Base-by-base conservation (phyloP, 2,329 filamentous ascomycete species). In the Xylariales sp. region DNA sequence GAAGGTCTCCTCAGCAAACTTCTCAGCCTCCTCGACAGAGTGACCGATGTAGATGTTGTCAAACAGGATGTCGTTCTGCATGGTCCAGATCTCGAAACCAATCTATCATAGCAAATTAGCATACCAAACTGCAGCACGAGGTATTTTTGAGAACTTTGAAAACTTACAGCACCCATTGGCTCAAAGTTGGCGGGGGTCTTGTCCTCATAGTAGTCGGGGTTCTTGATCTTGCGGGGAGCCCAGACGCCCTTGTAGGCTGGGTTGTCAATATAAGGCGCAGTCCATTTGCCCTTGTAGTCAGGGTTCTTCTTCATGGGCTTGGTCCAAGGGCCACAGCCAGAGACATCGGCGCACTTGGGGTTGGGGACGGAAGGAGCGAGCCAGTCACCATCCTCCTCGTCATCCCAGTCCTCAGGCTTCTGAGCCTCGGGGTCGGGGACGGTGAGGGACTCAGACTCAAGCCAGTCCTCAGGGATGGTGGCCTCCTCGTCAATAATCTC, bases 41-140 rank as follows among this genome's bases (percentile, higher is more conserved):
- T 98, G 93, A 48, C 93, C 93, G 63, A 98, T 89, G 80, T 97
- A 98, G 76, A 98, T 94, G 83, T 98, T 98, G 81, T 97, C 88
- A 57, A 98, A 97, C 57, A 96, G 84, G 55, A 98, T 97, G 61
- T 96, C 86, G 65, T 83, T 95, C 72, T 96, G 91, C 93, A 98
- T 98, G 57, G 93, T 97, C 93, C 93, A 98, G 71, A 98, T 91
- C 70, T 98, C 93, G 59, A 97, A 97, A 55, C 93, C 93, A 70
- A 97, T 90, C 85, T 89, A 58, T 15, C 32, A 40, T 21, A 7
- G 42, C 45, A 24, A 18, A 37, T 49, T 43, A 58, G 53, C 47
- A 37, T 27, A n/a, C n/a, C n/a, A n/a, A n/a, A n/a, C n/a, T n/a
- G n/a, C n/a, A n/a, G n/a, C n/a, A n/a, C n/a, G n/a, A n/a, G n/a